Evolutionary conservation across 2,329 filamentous ascomycete genomes (phyloP).

Genomic region (Cephalotrichum gorgonifer): DNA sequence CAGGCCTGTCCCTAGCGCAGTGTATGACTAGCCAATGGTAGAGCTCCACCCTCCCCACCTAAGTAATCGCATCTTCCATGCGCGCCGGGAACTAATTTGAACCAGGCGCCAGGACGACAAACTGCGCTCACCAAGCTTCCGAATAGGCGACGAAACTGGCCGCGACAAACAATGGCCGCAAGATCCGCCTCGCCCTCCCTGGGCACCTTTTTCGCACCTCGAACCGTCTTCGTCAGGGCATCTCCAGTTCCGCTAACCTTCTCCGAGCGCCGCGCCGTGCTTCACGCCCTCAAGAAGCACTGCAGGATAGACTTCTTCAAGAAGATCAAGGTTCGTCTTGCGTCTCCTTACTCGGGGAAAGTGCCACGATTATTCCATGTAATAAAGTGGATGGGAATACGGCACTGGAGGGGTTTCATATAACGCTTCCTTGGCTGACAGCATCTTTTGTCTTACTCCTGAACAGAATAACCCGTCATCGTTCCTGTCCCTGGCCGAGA

Average conservation of each 20-base stretch:
- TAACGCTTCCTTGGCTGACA: background rate
- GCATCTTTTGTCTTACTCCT: background rate
- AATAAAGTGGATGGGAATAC: background rate
- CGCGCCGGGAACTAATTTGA: too few species aligned
- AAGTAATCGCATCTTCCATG: too few species aligned
- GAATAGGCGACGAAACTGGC: too few species aligned
- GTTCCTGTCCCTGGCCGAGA: slow-evolving; percentile 39
- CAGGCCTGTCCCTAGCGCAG: too few species aligned
- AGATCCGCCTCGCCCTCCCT: background rate
- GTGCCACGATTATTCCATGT: too few species aligned
- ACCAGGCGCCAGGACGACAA: too few species aligned
- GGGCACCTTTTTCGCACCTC: background rate
- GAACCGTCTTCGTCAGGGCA: slow-evolving; percentile 28
- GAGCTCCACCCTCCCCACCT: too few species aligned
- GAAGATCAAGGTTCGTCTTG: slow-evolving; percentile 26
- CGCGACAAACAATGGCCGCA: too few species aligned
- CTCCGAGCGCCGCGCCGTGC: slow-evolving; percentile 42
- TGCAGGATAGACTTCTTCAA: slow-evolving; percentile 43
- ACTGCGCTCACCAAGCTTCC: too few species aligned
- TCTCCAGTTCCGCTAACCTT: slow-evolving; percentile 40
- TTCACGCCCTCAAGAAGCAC: slow-evolving; percentile 38
- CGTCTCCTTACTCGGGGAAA: background rate
- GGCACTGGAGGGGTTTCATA: background rate
- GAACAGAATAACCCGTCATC: slow-evolving; percentile 34
- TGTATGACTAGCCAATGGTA: too few species aligned